Base-by-base conservation (phyloP, 2,329 filamentous ascomycete species). In the Sphaerulina musiva region DNA sequence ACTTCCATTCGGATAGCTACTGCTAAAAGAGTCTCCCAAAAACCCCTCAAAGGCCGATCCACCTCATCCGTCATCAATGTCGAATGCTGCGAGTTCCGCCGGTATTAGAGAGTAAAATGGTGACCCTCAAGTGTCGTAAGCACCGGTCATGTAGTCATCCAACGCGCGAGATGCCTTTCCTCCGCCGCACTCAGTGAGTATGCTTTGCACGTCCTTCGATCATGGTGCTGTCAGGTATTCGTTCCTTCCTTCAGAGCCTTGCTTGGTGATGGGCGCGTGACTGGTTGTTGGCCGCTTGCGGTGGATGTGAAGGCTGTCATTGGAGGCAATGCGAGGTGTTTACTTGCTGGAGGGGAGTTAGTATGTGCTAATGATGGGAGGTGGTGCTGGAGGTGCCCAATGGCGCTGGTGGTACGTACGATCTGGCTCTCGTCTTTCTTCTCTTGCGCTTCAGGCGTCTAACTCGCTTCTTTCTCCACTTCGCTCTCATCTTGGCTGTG, bases 391-490 rank as follows among this genome's bases (percentile, higher is more conserved):
- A 20, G 29, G 20, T n/a, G 50, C 17, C 34, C 50, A 49, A 48
- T 53, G 41, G 43, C 34, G 20, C 3, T 20, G 20, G 20, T 20
- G 20, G 20, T 49, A 78, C 90, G 83, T 83, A 97, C 93, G 85
- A 91, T 81, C 93, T 81, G 72, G 92, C 93, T 77, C 93, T 85
- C 80, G 93, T 95, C 92, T 98, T 98, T 90, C 93, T 95, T 82
- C 93, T 90, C 91, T 98, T 98, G 76, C 91, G 87, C 87, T 97
- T 97, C 78, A 98, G 89, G 79, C 93, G 86, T 73, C 93, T 84
- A 80, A 95, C 91, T 77, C 93, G 85, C 92, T 98, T 98, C 88
- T 98, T 98, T 84, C 92, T 93, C 93, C 93, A 97, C 84, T 97
- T 97, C 75, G 90, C 91, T 93, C 92, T 86, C 83, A 86, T 85